Evolutionary conservation across 345 rosid genomes (phyloP).

Genomic region (Rhodamnia rubescens): DNA sequence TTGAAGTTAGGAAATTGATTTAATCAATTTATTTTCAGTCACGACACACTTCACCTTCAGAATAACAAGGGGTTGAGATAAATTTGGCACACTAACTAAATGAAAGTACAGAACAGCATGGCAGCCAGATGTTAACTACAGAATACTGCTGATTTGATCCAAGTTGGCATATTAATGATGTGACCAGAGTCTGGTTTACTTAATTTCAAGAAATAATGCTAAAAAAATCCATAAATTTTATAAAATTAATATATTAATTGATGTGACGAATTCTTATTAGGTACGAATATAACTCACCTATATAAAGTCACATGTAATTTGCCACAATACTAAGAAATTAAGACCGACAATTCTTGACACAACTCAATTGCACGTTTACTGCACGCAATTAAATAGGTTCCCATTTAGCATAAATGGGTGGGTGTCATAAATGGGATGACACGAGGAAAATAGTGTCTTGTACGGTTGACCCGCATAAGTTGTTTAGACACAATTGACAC

Average conservation of each 20-base stretch:
- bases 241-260: not conserved
- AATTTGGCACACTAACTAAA: not conserved
- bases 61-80: not conserved
- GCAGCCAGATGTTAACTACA: not conserved
- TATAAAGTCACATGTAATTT: not conserved
- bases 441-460: not conserved
- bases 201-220: not conserved
- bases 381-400: not conserved
- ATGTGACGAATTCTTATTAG: not conserved
- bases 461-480: fast-evolving
- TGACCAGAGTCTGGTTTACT: not conserved
- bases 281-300: not conserved
- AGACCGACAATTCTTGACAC: not conserved
- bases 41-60: not conserved
- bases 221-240: too few relatives aligned
- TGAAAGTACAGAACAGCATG: not conserved
- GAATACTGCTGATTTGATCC: not conserved
- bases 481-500: not conserved
- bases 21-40: not conserved
- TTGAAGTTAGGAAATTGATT: not conserved
- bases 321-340: not conserved
- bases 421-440: not conserved
- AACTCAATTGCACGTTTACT: not conserved
- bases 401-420: not conserved
- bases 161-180: not conserved